Evolutionary conservation across 148 eudicot species (phyloP).

Genomic region (Pharnaceum exiguum): DNA sequence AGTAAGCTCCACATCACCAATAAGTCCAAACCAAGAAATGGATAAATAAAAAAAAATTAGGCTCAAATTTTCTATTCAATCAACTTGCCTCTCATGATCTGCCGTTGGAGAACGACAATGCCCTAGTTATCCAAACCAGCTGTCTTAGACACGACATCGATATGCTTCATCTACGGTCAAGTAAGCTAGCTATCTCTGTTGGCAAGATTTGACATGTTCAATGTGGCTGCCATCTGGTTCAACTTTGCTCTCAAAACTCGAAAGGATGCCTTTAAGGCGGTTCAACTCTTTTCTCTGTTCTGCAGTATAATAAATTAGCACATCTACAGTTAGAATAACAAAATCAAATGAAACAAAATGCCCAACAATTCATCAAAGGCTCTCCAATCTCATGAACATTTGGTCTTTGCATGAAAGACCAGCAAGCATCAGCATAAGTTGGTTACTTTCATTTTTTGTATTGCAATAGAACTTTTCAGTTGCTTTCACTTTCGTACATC

Average conservation of each 20-base stretch:
- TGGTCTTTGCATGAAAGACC: too few species aligned
- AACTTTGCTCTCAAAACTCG: slow-evolving; percentile 74
- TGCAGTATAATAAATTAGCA: slow-evolving; percentile 15
- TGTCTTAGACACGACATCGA: slow-evolving; percentile 68
- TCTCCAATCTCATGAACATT: too few species aligned
- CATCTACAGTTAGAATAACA: background rate
- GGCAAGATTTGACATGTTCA: slow-evolving; percentile 86
- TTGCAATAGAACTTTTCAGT: too few species aligned
- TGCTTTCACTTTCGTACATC: too few species aligned
- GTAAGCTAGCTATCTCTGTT: slow-evolving; percentile 87
- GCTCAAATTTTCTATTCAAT: background rate
- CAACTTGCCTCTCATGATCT: slow-evolving; percentile 82
- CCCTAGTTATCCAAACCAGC: slow-evolving; percentile 75
- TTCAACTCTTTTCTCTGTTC: slow-evolving; percentile 86
- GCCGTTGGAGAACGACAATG: slow-evolving; percentile 80
- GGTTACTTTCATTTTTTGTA: too few species aligned
- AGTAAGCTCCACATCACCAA: slow-evolving; percentile 1
- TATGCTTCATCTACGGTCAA: slow-evolving; percentile 71
- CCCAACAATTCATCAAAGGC: too few species aligned
- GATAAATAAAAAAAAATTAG: background rate
- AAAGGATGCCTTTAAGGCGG: slow-evolving; percentile 67
- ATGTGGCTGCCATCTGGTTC: slow-evolving; percentile 74
- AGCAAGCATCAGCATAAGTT: too few species aligned
- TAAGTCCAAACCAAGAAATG: background rate
- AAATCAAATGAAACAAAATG: too few species aligned